Percentiles rank a stretch among this genome's conserved stretches.
Evolutionary conservation across 768 basidiomycete species (phyloP).

Genomic region (Auricularia sp.): DNA sequence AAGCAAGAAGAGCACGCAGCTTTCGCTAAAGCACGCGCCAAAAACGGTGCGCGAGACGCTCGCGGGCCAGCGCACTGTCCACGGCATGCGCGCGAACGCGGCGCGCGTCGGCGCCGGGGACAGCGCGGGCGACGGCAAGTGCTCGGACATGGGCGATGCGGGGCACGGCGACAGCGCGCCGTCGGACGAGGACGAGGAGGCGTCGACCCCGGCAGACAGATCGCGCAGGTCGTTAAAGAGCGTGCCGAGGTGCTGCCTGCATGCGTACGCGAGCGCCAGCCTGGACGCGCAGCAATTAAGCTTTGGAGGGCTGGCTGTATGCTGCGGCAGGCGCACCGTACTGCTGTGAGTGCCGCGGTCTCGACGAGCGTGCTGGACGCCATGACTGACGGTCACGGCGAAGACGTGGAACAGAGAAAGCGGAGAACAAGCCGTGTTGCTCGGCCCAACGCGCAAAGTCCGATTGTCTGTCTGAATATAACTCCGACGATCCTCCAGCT

Average conservation of each 20-base stretch:
- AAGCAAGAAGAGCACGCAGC: conserved; percentile 60
- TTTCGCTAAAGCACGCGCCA: conserved; percentile 64
- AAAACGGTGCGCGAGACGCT: conserved; percentile 50
- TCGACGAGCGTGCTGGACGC: neutral
- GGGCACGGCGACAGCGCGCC: conserved; percentile 12
- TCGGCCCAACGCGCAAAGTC: neutral
- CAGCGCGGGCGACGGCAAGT: conserved; percentile 22
- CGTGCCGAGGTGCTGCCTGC: conserved; percentile 25
- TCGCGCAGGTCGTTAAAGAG: conserved; percentile 50
- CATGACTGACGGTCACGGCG: neutral
- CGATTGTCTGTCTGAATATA: neutral
- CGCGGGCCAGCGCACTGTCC: conserved; percentile 35
- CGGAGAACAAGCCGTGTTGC: neutral
- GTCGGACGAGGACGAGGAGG: conserved; percentile 7
- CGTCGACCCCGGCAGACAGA: conserved; percentile 13
- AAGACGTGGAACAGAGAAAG: neutral
- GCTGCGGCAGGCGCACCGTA: neutral
- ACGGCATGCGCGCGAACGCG: conserved; percentile 8
- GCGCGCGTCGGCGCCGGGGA: conserved; percentile 6
- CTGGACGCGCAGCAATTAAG: neutral
- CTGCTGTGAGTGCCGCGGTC: neutral
- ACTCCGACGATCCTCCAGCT: too few relatives aligned
- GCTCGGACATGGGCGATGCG: conserved; percentile 32
- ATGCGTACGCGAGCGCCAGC: neutral
- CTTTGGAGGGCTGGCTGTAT: too few relatives aligned